Conservation (phyloP, 1,284 basidiomycete species). For the Hemileia vastatrix region DNA sequence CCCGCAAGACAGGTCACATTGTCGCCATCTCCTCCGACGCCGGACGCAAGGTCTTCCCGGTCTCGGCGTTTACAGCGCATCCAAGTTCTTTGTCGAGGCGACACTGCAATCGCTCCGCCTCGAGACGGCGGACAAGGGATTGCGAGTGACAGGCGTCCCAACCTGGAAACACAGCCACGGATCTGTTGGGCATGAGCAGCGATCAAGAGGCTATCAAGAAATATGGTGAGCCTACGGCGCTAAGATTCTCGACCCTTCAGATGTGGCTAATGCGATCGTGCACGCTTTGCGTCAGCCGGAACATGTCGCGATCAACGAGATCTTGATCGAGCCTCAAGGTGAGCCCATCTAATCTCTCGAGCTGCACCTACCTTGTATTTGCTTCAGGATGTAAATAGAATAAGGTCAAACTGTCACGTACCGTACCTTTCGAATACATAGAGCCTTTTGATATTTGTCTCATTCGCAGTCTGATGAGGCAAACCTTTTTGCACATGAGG, state of each 20-base stretch:
- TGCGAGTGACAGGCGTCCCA: conserved; percentile 38
- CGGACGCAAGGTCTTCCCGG: conserved; percentile 40
- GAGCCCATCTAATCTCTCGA: conserved; percentile 31
- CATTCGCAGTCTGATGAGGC: no score
- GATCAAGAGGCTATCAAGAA: conserved; percentile 39
- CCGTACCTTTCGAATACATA: no score
- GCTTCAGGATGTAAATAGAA: no score
- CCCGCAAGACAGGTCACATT: conserved; percentile 34
- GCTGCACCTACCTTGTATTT: no score
- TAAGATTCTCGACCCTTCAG: conserved; percentile 35
- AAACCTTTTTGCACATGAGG: no score
- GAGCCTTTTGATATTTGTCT: no score
- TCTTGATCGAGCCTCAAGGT: conserved; percentile 32
- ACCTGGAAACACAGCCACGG: conserved; percentile 40
- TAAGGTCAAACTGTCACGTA: no score
- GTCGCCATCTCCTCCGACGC: conserved; percentile 43
- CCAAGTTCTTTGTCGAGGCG: conserved; percentile 43
- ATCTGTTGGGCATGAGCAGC: conserved; percentile 39
- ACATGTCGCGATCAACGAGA: conserved; percentile 42
- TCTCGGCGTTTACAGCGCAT: conserved; percentile 40
- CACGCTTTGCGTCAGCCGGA: conserved; percentile 37
- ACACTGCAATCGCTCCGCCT: conserved; percentile 39
- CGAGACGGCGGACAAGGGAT: conserved; percentile 37
- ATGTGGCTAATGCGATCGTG: conserved; percentile 39
- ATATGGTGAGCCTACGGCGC: conserved; percentile 40